Evolutionary conservation across 768 basidiomycete genomes (phyloP).

Genomic region (Pholiota microspora): DNA sequence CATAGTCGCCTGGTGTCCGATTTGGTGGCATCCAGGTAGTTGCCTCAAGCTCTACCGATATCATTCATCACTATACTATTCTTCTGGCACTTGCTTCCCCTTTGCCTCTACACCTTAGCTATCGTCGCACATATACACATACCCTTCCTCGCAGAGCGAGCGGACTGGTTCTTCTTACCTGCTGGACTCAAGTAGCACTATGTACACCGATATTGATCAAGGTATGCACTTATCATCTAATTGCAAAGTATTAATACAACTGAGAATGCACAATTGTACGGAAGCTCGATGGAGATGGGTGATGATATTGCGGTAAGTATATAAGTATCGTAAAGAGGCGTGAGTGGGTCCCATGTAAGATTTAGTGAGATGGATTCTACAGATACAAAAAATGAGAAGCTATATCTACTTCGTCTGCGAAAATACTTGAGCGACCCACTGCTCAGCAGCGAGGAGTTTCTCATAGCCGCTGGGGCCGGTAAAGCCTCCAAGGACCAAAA

Average conservation of each 20-base stretch:
- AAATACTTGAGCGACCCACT: slow-evolving; percentile 29
- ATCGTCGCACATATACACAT: not conserved
- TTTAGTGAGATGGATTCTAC: slow-evolving; percentile 3
- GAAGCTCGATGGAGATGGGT: not conserved
- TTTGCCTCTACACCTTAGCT: not conserved
- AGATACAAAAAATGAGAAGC: not conserved
- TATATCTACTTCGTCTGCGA: not conserved
- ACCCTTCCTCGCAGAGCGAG: not conserved
- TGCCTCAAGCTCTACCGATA: too few species aligned
- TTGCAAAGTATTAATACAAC: slow-evolving; percentile 2
- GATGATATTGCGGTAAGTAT: not conserved
- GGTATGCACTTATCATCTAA: not conserved
- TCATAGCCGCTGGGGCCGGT: slow-evolving; percentile 44
- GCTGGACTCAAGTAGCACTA: not conserved
- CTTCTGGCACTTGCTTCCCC: not conserved
- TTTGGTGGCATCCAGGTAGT: too few species aligned
- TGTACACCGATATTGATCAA: slow-evolving; percentile 1
- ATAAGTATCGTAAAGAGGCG: not conserved
- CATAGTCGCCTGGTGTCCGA: too few species aligned
- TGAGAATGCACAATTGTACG: not conserved
- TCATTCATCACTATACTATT: too few species aligned
- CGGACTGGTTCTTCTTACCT: not conserved
- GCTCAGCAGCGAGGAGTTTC: slow-evolving; percentile 40
- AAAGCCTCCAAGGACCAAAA: slow-evolving; percentile 44
- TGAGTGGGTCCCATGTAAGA: not conserved